Percentiles rank a stretch among this genome's conserved stretches.
These are phyloP conservation scores for Gossypium davidsonii DNA, from an alignment of 441 rosid species.

Conservation along the genomic window DNA sequence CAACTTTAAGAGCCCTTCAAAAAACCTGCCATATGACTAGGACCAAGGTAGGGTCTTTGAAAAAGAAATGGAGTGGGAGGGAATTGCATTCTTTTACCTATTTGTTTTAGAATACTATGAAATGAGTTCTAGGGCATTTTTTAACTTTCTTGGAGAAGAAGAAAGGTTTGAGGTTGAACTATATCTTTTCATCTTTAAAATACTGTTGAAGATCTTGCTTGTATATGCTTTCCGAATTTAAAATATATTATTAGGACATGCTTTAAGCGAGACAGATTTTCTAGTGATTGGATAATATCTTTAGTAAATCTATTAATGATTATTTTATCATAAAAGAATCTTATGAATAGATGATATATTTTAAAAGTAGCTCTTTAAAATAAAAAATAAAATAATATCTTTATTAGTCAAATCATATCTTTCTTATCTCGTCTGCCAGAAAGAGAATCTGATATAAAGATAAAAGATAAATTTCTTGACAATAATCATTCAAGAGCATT, in stretches of 20 bases:
- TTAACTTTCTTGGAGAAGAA: not conserved
- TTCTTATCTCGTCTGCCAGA: not conserved
- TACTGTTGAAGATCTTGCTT: not conserved
- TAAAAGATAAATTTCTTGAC: not conserved
- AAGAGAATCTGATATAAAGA: not conserved
- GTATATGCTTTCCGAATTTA: not conserved
- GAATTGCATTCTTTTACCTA: not conserved
- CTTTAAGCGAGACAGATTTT: not conserved
- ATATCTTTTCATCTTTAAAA: not conserved
- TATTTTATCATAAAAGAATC: not conserved
- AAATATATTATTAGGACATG: not conserved
- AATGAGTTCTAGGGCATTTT: not conserved
- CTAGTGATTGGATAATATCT: not conserved
- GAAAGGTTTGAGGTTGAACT: not conserved
- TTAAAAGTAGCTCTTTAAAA: not conserved
- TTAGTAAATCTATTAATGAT: not conserved
- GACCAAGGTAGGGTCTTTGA: not conserved
- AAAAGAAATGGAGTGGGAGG: not conserved
- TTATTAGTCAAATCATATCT: not conserved
- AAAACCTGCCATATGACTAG: not conserved
- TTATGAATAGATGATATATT: not conserved
- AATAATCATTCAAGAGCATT: not conserved
- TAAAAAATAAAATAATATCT: not conserved
- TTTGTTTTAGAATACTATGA: not conserved
- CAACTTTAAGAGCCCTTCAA: not conserved